phyloP scores from a whole-genome alignment of 495 filamentous ascomycete genomes.

The Penicillium ochrochloron region DNA sequence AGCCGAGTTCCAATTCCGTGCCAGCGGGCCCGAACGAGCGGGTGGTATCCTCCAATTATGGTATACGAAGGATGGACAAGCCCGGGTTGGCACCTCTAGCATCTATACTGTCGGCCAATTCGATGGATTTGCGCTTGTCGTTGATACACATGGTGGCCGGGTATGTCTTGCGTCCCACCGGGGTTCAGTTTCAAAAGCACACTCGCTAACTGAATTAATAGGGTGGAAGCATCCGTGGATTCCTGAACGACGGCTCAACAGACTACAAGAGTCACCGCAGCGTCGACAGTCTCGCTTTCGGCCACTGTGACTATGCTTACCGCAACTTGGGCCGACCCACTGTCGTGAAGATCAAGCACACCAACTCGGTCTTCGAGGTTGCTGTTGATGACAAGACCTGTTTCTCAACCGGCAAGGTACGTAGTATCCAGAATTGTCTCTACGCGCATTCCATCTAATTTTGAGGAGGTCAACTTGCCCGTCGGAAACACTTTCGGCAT shows the following conservation, averaged over 20 bases:
- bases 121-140: slow-evolving; percentile 83
- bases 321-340: slow-evolving; percentile 87
- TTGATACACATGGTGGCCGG: slow-evolving; percentile 86
- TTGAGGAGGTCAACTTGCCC: slow-evolving; percentile 67
- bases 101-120: slow-evolving; percentile 82
- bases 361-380: slow-evolving; percentile 67
- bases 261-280: slow-evolving; percentile 80
- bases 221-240: slow-evolving; percentile 83
- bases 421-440: slow-evolving; percentile 7
- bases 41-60: slow-evolving; percentile 92
- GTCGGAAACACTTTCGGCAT: slow-evolving; percentile 84
- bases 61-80: slow-evolving; percentile 76
- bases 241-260: slow-evolving; percentile 87
- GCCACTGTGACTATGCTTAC: slow-evolving; percentile 88
- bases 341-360: slow-evolving; percentile 72
- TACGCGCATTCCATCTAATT: slow-evolving; percentile 7
- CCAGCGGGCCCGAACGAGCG: slow-evolving; percentile 80
- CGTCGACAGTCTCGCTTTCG: slow-evolving; percentile 88
- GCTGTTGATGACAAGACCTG: slow-evolving; percentile 81
- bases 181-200: not conserved
- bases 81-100: slow-evolving; percentile 67
- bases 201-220: slow-evolving; percentile 33
- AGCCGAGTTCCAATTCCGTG: slow-evolving; percentile 84
- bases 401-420: slow-evolving; percentile 78
- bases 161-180: slow-evolving; percentile 36